Percentiles rank a stretch among this genome's conserved stretches.
These are phyloP conservation scores for Saccharomycopsis javanensis DNA, from an alignment of 805 yeast genomes.

Conservation along the genomic window DNA sequence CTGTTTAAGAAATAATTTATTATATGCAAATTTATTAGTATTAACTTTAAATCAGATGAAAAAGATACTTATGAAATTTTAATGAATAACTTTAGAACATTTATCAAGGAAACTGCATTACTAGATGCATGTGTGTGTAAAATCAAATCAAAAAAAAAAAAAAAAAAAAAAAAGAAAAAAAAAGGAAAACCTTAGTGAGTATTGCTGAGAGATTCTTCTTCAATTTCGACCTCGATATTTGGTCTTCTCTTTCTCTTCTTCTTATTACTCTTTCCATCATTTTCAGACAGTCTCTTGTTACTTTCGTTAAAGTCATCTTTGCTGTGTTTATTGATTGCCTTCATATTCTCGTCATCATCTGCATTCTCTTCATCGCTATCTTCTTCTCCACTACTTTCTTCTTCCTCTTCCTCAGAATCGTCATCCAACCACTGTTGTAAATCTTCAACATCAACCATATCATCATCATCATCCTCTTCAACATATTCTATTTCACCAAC, in stretches of 20 bases:
- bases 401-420: conserved; percentile 26
- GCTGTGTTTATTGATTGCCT: conserved; percentile 11
- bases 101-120: no score
- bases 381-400: conserved; percentile 11
- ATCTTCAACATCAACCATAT: conserved; percentile 73
- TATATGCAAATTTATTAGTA: no score
- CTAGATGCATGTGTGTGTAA: no score
- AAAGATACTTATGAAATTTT: no score
- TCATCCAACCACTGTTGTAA: conserved; percentile 77
- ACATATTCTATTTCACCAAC: conserved; percentile 82
- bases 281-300: conserved; percentile 1
- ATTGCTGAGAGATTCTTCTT: conserved; percentile 8
- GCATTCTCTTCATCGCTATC: conserved; percentile 6
- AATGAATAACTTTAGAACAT: no score
- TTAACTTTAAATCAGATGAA: no score
- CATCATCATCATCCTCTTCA: conserved; percentile 82
- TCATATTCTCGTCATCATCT: conserved; percentile 15
- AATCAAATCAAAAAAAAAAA: no score
- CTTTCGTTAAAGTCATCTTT: conserved; percentile 15
- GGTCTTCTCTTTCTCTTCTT: conserved; percentile 17
- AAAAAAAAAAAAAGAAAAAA: no score
- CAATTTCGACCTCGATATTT: conserved; percentile 19
- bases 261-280: conserved; percentile 1
- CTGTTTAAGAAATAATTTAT: no score
- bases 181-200: not conserved